These are phyloP conservation scores for Quercus glauca DNA, from an alignment of 306 rosid species.

Conservation along the genomic window DNA sequence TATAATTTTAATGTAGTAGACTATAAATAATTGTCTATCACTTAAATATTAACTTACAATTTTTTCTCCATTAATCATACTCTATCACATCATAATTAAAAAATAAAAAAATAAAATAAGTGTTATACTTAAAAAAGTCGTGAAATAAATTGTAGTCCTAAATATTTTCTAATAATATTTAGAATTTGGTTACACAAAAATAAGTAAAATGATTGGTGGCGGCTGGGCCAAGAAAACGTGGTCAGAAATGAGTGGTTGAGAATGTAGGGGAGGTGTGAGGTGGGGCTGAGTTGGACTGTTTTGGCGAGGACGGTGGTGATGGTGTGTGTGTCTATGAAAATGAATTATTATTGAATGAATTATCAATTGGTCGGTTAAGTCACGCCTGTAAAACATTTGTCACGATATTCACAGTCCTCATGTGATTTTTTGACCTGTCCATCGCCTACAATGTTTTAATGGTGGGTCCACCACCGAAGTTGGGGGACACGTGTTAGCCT, in stretches of 20 bases:
- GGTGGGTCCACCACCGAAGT: background rate
- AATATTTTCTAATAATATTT: no score
- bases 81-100: rapidly evolving
- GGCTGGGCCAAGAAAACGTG: conserved; percentile 14
- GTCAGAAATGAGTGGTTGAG: conserved; percentile 24
- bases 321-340: background rate
- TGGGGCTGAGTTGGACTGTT: background rate
- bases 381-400: background rate
- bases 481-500: background rate
- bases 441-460: background rate
- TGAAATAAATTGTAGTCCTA: no score
- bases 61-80: rapidly evolving
- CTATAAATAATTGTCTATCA: rapidly evolving
- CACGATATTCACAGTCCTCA: background rate
- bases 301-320: conserved; percentile 21
- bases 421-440: background rate
- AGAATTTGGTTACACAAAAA: no score
- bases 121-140: rapidly evolving
- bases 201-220: background rate
- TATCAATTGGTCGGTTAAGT: conserved; percentile 19
- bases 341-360: no score
- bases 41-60: rapidly evolving
- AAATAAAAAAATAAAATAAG: no score
- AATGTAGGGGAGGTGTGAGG: background rate
- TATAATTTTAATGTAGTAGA: no score